phyloP scores from a whole-genome alignment of 106 monocot genomes.

The Apostasia ramifera region DNA sequence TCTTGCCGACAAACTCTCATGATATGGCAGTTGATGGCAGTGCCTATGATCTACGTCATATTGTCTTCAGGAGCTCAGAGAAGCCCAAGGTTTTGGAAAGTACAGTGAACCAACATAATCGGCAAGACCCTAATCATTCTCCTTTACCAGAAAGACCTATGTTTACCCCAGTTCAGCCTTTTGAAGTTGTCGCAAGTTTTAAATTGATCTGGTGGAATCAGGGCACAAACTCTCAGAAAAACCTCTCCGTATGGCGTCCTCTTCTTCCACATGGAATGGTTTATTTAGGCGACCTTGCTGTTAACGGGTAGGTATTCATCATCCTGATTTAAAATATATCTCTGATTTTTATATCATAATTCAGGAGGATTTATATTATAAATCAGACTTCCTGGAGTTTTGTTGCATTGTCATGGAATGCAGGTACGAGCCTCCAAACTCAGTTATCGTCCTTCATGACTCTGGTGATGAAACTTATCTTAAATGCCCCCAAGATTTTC shows the following conservation, averaged over 20 bases:
- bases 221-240: constrained; percentile 46
- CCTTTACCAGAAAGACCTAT: constrained; percentile 30
- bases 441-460: constrained; percentile 58
- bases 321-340: background rate
- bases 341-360: too few species aligned
- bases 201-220: constrained; percentile 91
- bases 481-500: constrained; percentile 60
- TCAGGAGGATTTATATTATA: background rate
- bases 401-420: constrained; percentile 7
- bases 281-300: constrained; percentile 89
- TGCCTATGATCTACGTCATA: constrained; percentile 79
- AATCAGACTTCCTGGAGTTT: background rate
- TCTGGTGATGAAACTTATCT: constrained; percentile 52
- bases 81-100: constrained; percentile 11
- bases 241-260: constrained; percentile 93
- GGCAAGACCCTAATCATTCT: constrained; percentile 12
- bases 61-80: constrained; percentile 35
- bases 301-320: constrained; percentile 84
- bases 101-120: constrained; percentile 17
- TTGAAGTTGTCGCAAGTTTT: constrained; percentile 75
- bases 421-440: constrained; percentile 95
- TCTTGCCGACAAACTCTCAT: constrained; percentile 49
- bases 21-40: constrained; percentile 37
- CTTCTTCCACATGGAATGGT: constrained; percentile 66
- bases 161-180: constrained; percentile 45